Evolutionary conservation across 192 early-diverging fungal genomes (phyloP).

Genomic region (Mortierella alpina): DNA sequence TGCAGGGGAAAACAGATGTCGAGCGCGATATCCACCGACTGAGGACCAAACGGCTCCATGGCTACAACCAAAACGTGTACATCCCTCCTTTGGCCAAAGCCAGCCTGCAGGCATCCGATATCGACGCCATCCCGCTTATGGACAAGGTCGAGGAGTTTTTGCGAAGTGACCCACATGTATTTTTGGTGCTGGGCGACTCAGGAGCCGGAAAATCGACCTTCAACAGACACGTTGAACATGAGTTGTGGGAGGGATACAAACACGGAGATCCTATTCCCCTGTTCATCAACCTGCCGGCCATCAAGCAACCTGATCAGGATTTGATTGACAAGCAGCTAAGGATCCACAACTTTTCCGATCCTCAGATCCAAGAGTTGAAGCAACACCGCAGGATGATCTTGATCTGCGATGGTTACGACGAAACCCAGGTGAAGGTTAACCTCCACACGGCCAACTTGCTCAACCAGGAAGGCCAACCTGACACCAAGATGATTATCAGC

Average conservation of each 20-base stretch:
- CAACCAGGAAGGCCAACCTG: conserved; percentile 2
- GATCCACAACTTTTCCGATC: background rate
- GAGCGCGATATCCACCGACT: background rate
- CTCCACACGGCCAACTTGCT: conserved; percentile 8
- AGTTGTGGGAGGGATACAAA: conserved; percentile 1
- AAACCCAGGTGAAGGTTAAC: conserved; percentile 1
- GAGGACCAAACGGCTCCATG: background rate
- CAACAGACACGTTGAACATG: background rate
- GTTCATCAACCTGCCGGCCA: background rate
- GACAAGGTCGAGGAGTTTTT: background rate
- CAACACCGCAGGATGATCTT: background rate
- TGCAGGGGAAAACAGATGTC: background rate
- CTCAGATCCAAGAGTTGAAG: conserved; percentile 13
- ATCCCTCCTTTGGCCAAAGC: conserved; percentile 2
- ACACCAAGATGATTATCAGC: conserved; percentile 12
- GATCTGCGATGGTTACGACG: conserved; percentile 20
- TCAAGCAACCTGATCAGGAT: background rate
- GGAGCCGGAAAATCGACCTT: conserved; percentile 13
- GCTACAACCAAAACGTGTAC: background rate
- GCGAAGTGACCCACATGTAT: background rate
- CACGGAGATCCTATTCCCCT: background rate
- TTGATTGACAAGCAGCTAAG: conserved; percentile 5
- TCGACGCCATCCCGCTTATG: background rate
- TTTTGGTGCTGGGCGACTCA: conserved; percentile 3
- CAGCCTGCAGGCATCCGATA: background rate